phyloP scores from a whole-genome alignment of 495 filamentous ascomycete genomes.

The Penicillium antarcticum region DNA sequence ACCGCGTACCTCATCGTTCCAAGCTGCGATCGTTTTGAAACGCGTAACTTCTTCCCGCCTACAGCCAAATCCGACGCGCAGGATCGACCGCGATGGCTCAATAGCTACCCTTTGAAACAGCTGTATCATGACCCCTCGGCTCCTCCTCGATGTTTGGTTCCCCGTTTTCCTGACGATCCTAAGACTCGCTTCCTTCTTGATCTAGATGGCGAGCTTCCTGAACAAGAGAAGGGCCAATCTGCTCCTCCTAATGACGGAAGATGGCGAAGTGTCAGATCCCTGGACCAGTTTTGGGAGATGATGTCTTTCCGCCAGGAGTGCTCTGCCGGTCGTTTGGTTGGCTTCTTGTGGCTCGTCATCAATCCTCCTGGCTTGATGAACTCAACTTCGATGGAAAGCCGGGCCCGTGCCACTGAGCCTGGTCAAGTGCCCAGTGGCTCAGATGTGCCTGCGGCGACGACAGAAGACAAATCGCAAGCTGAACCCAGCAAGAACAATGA shows the following conservation, averaged over 20 bases:
- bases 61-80: conserved; percentile 38
- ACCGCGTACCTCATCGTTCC: conserved; percentile 83
- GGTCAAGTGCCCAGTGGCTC: conserved; percentile 6
- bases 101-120: conserved; percentile 61
- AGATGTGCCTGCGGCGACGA: not conserved
- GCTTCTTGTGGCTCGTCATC: conserved; percentile 92
- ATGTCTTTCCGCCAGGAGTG: conserved; percentile 98
- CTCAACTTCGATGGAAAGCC: conserved; percentile 38
- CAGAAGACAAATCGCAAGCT: not conserved
- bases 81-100: conserved; percentile 47
- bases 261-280: conserved; percentile 77
- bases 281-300: conserved; percentile 97
- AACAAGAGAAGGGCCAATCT: conserved; percentile 21
- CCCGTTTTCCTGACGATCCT: conserved; percentile 91
- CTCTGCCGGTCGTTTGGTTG: conserved; percentile 82
- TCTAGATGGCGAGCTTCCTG: conserved; percentile 74
- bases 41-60: conserved; percentile 56
- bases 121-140: conserved; percentile 54
- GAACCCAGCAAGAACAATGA: not conserved
- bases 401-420: conserved; percentile 8
- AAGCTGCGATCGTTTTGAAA: conserved; percentile 76
- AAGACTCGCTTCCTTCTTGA: conserved; percentile 90
- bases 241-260: conserved; percentile 48
- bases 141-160: conserved; percentile 82
- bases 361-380: conserved; percentile 45